phyloP scores from a whole-genome alignment of 441 rosid species.

The Adansonia madagascariensis region DNA sequence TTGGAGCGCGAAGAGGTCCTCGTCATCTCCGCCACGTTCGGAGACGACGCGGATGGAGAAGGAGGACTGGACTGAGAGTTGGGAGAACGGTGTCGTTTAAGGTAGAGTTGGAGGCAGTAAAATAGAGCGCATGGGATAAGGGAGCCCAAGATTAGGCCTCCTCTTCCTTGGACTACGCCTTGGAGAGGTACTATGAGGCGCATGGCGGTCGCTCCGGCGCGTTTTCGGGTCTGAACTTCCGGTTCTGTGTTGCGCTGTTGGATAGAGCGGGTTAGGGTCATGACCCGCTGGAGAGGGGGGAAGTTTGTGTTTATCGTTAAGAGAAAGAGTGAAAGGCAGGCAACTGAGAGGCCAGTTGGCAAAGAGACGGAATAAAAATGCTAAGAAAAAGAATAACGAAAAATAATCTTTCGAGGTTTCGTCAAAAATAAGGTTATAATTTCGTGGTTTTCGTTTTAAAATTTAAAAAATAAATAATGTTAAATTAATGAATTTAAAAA shows the following conservation, averaged over 20 bases:
- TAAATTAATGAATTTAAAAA: too few species aligned
- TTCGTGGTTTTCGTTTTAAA: too few species aligned
- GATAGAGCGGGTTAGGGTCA: constrained; percentile 29
- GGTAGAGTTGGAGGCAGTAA: constrained; percentile 83
- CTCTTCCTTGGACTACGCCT: constrained; percentile 84
- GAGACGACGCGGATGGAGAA: constrained; percentile 39
- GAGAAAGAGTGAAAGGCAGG: too few species aligned
- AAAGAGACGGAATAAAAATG: too few species aligned
- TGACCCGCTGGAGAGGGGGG: constrained; percentile 3
- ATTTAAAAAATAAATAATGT: too few species aligned
- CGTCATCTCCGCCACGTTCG: constrained; percentile 39
- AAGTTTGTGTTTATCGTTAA: too few species aligned
- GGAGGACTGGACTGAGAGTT: constrained; percentile 32
- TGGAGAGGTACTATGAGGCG: constrained; percentile 70
- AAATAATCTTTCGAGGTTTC: too few species aligned
- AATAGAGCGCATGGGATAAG: constrained; percentile 88
- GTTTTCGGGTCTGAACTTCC: not conserved
- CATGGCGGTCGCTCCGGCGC: constrained; percentile 49
- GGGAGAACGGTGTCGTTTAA: constrained; percentile 60
- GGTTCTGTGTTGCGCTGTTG: not conserved
- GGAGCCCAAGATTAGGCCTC: constrained; percentile 82
- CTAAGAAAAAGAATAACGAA: too few species aligned
- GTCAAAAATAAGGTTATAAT: too few species aligned
- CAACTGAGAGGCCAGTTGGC: too few species aligned
- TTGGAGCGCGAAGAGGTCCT: constrained; percentile 54